phyloP scores from a whole-genome alignment of 345 rosid species.

The Salix viminalis region DNA sequence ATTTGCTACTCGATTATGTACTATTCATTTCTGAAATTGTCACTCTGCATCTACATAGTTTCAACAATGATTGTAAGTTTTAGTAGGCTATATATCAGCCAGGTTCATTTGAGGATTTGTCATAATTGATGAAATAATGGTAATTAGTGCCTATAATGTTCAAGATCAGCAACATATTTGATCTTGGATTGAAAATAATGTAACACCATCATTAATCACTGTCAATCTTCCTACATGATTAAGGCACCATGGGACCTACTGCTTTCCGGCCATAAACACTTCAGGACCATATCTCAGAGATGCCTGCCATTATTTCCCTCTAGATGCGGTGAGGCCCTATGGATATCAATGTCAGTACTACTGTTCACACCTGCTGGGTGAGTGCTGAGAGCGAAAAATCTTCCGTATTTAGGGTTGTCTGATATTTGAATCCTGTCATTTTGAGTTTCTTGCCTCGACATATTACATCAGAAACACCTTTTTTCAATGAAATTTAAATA shows the following conservation, averaged over 20 bases:
- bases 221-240: neutral
- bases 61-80: neutral
- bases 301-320: neutral
- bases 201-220: neutral
- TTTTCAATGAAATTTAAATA: neutral
- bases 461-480: neutral
- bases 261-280: neutral
- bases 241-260: neutral
- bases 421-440: neutral
- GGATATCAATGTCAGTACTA: neutral
- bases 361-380: neutral
- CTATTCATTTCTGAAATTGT: neutral
- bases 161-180: neutral
- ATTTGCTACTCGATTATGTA: neutral
- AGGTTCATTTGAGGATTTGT: neutral
- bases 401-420: neutral
- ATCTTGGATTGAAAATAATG: neutral
- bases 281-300: neutral
- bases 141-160: neutral
- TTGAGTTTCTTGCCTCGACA: neutral
- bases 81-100: neutral
- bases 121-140: neutral
- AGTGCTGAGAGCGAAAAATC: neutral
- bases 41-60: neutral
- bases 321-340: neutral